Evolutionary conservation across 208 protist genomes (phyloP).

Genomic region (Trypanosoma caninum): DNA sequence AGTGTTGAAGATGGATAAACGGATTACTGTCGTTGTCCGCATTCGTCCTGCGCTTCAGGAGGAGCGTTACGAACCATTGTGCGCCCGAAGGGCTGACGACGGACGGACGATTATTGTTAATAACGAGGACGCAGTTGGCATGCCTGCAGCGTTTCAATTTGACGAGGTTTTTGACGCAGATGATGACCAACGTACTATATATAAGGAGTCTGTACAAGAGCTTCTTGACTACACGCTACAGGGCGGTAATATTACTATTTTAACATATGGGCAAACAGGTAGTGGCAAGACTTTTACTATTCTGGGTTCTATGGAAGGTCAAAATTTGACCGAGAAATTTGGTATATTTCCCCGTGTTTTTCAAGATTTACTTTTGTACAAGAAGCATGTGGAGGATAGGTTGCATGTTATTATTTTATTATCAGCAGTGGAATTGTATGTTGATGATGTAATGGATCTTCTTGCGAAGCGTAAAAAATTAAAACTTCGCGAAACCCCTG

Average conservation of each 20-base stretch:
- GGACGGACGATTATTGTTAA: conserved; percentile 71
- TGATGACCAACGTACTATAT: conserved; percentile 73
- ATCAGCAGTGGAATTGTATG: conserved; percentile 85
- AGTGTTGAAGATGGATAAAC: conserved; percentile 40
- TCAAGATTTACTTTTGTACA: conserved; percentile 80
- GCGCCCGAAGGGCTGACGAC: conserved; percentile 68
- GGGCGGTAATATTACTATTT: conserved; percentile 79
- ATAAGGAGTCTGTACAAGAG: conserved; percentile 81
- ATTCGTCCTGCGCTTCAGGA: conserved; percentile 66
- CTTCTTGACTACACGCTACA: conserved; percentile 77
- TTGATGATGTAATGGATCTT: conserved; percentile 87
- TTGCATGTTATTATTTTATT: conserved; percentile 72
- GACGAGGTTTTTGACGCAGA: conserved; percentile 83
- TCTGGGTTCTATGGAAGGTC: conserved; percentile 56
- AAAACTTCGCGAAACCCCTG: conserved; percentile 73
- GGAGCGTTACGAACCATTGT: conserved; percentile 72
- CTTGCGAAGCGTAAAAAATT: conserved; percentile 76
- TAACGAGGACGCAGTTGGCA: conserved; percentile 40
- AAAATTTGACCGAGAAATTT: conserved; percentile 37
- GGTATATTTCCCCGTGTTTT: conserved; percentile 88
- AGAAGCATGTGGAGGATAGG: conserved; percentile 29
- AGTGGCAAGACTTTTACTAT: conserved; percentile 92
- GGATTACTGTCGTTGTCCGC: conserved; percentile 79
- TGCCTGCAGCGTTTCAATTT: conserved; percentile 58
- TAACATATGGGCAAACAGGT: conserved; percentile 90